Evolutionary conservation across 23 red algal genomes (phyloP).

Genomic region (Chondrus crispus): DNA sequence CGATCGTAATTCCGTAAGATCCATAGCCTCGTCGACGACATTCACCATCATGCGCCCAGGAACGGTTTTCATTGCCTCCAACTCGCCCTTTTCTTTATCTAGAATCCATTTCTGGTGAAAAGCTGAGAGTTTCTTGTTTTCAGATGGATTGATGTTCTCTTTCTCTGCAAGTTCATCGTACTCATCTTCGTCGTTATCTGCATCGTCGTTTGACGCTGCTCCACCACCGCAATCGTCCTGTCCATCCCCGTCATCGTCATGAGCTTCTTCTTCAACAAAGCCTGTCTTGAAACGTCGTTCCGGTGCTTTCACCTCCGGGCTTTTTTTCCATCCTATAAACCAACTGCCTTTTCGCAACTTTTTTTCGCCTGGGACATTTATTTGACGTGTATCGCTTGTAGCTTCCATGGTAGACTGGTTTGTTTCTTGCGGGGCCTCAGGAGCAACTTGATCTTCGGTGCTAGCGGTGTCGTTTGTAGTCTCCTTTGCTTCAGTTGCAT

Average conservation of each 20-base stretch:
- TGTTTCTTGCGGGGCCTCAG: too few relatives aligned
- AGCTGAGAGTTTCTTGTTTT: constrained; percentile 17
- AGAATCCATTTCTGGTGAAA: constrained; percentile 53
- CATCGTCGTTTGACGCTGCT: neutral
- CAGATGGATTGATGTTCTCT: neutral
- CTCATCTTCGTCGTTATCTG: neutral
- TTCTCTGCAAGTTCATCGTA: neutral
- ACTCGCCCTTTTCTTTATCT: constrained; percentile 21
- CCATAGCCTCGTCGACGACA: constrained; percentile 37
- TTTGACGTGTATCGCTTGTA: neutral
- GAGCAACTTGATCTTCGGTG: too few relatives aligned
- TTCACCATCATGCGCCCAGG: constrained; percentile 5
- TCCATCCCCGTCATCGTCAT: neutral
- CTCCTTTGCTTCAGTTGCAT: neutral
- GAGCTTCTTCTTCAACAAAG: constrained; percentile 24
- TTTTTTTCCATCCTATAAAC: too few relatives aligned
- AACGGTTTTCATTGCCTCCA: neutral
- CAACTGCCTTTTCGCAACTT: too few relatives aligned
- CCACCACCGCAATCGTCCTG: neutral
- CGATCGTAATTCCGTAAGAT: constrained; percentile 21
- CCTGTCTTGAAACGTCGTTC: too few relatives aligned
- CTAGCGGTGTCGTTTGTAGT: too few relatives aligned
- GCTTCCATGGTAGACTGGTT: too few relatives aligned
- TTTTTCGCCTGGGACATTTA: too few relatives aligned
- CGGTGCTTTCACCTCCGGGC: too few relatives aligned